These are phyloP conservation scores for Coniochaeta sp. DNA, from an alignment of 2,329 filamentous ascomycete genomes.

Conservation along the genomic window DNA sequence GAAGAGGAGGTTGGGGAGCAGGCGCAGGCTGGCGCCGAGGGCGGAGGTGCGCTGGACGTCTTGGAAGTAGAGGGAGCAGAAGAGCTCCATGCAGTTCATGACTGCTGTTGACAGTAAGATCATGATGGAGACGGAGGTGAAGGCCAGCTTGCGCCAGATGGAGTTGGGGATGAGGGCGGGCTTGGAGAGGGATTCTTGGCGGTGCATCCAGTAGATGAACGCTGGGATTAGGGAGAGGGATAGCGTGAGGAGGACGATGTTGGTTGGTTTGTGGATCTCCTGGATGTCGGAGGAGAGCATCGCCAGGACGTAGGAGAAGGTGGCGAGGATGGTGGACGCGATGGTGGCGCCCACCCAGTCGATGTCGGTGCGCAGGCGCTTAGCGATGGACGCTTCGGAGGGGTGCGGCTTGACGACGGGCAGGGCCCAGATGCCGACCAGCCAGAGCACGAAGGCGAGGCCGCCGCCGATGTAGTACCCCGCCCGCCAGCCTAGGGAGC, in stretches of 20 bases:
- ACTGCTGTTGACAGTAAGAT: slow-evolving; percentile 31
- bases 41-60: slow-evolving; percentile 32
- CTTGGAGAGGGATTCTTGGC: slow-evolving; percentile 27
- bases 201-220: slow-evolving; percentile 49
- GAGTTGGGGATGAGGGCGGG: slow-evolving; percentile 56
- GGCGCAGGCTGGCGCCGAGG: slow-evolving; percentile 31
- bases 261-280: slow-evolving; percentile 32
- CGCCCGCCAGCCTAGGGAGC: slow-evolving; percentile 39
- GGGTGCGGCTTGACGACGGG: slow-evolving; percentile 5
- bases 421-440: slow-evolving; percentile 19
- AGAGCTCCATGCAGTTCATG: slow-evolving; percentile 35
- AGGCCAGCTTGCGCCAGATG: slow-evolving; percentile 51
- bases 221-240: slow-evolving; percentile 33
- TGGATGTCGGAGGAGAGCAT: not conserved
- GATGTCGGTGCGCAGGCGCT: slow-evolving; percentile 29
- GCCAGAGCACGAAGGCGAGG: slow-evolving; percentile 26
- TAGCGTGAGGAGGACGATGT: slow-evolving; percentile 37
- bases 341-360: slow-evolving; percentile 48
- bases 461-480: slow-evolving; percentile 35
- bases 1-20: slow-evolving; percentile 29
- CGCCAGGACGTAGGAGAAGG: slow-evolving; percentile 22
- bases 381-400: not conserved
- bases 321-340: slow-evolving; percentile 35
- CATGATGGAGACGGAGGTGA: slow-evolving; percentile 46
- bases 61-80: slow-evolving; percentile 37